Base-by-base conservation (phyloP, 805 yeast species). In the Wickerhamomyces tratensis region DNA sequence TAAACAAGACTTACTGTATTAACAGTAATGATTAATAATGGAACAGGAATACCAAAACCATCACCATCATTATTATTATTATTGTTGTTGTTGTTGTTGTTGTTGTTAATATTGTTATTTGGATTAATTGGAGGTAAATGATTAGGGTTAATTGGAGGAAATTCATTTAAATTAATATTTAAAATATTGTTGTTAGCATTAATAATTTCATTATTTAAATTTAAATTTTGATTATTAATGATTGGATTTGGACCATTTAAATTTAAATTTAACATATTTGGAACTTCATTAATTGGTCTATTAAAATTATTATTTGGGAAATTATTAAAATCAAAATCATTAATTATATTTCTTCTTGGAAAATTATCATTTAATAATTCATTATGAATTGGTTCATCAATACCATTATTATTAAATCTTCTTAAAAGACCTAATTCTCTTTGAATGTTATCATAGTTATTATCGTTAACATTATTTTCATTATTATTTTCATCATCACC, bases 1-100 rank as follows among this genome's bases (percentile, higher is more conserved):
- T 69, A 71, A 3, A 61, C 51, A 1, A 67, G 54, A 3, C 61
- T 45, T 25, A 59, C 42, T 2, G 52, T 49, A 29, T 62, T 53
- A 20, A 20, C 20, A 20, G 20, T 20, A 20, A 20, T 20, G 20
- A 20, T 20, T 20, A 20, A 20, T 20, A 20, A 20, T 20, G 20
- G 20, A 20, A 20, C 20, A 20, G 20, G 20, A 20, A 20, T 20
- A 20, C 20, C 20, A 20, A 20, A 20, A 20, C 20, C 20, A 20
- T 20, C 20, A 20, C 4, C 20, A 20, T 20, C 20, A 20, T 20
- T 20, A 4, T 20, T 20, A 20, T 20, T 20, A 20, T 20, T 20
- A 4, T 20, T 20, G 4, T 20, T 20, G 4, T 20, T 20, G 20
- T 20, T 20, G 20, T 20, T 20, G 4, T 20, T 20, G n/a, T n/a